Evolutionary conservation across 768 basidiomycete species (phyloP), one percentile per base, ranked within the genome.

Genomic region (Clavulina sp.): DNA sequence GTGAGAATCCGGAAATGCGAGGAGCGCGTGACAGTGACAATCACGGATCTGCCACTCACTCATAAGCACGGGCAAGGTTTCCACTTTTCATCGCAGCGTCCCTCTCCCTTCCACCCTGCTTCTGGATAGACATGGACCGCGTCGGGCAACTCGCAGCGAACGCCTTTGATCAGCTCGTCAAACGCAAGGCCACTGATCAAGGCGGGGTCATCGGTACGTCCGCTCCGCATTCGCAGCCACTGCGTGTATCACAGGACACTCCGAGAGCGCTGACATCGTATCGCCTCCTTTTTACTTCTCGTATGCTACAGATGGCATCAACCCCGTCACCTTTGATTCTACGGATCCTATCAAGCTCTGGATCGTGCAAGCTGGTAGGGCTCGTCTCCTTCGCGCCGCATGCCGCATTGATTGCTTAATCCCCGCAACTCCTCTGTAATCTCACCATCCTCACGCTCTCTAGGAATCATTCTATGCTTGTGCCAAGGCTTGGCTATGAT

Each of bases 381-480:
- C 18, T 68, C 24, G 28, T 23, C 21, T 19, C 9, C 5, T 38
- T 28, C 21, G 38, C 18, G 23, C n/a, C 48, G 30, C 48, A 33
- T 33, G 31, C 1, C 1, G 24, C 16, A 13, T 13, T 28, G 29
- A 4, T 36, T 34, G 30, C 32, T 30, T 2, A 16, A 31, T 30
- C 26, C n/a, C n/a, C n/a, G n/a, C n/a, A n/a, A n/a, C n/a, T n/a
- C n/a, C n/a, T n/a, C 28, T 28, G 24, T 51, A 4, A 26, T 13
- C 31, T 18, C 28, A 34, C 48, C 57, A 51, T 57, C 61, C 30
- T 52, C 58, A 50, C 24, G 1, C 29, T 50, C 41, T 30, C 38
- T 64, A 77, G 81, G 81, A 47, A 75, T 96, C 57, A 89, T 97
- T 67, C 72, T 95, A 52, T 66, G 65, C 31, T 78, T 89, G 72